These are phyloP conservation scores for Euphorbia celastroides DNA, from an alignment of 441 rosid species.

Conservation along the genomic window DNA sequence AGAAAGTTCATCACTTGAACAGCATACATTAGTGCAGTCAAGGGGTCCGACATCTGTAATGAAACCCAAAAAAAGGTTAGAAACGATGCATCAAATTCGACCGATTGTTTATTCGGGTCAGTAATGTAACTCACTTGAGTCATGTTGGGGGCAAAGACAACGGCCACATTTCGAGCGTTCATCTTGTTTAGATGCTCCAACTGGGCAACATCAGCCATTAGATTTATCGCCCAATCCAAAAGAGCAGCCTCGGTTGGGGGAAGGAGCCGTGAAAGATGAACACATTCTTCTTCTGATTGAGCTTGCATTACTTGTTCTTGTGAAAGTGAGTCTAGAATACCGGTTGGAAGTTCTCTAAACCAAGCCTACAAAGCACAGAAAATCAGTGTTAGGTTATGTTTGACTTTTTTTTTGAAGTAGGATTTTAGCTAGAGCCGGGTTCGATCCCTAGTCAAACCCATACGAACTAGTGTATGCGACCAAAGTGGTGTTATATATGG, in stretches of 20 bases:
- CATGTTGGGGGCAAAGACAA: constrained; percentile 97
- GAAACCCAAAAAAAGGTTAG: too few species aligned
- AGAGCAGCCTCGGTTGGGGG: constrained; percentile 75
- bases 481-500: too few species aligned
- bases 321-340: constrained; percentile 70
- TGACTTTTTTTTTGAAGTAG: too few species aligned
- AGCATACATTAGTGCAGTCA: constrained; percentile 68
- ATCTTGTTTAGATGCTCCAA: constrained; percentile 73
- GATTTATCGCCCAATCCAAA: constrained; percentile 84
- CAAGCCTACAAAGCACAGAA: constrained; percentile 92
- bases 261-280: constrained; percentile 53
- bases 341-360: constrained; percentile 88
- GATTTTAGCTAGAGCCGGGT: too few species aligned
- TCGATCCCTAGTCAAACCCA: too few species aligned
- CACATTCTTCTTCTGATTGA: constrained; percentile 69
- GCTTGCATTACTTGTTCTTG: constrained; percentile 80
- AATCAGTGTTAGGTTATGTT: too few species aligned
- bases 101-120: too few species aligned
- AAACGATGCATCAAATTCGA: too few species aligned
- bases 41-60: constrained; percentile 83
- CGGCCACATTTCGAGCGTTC: constrained; percentile 85
- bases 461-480: too few species aligned
- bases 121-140: constrained; percentile 80
- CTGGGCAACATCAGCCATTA: constrained; percentile 91
- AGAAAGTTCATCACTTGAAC: constrained; percentile 92